Percentiles rank a stretch among this genome's conserved stretches.
phyloP scores from a whole-genome alignment of 139 green algal species.

The Spirogloea muscicola region DNA sequence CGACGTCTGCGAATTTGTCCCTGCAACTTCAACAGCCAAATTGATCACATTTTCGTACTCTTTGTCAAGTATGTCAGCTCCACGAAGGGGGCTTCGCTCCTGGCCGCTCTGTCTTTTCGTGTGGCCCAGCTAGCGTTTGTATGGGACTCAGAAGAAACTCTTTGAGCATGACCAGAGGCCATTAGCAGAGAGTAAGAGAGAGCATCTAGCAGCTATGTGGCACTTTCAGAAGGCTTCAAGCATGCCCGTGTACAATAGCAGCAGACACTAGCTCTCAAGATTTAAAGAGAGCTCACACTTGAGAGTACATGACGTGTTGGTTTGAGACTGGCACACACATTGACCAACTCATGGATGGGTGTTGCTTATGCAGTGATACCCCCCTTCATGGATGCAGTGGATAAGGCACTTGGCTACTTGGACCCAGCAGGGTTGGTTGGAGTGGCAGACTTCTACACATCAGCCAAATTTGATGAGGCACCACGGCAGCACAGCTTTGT shows the following conservation, averaged over 20 bases:
- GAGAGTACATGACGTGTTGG: too few species aligned
- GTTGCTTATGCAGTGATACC: constrained; percentile 83
- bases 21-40: constrained; percentile 59
- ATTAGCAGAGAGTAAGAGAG: not conserved
- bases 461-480: constrained; percentile 76
- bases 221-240: not conserved
- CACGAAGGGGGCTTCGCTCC: not conserved
- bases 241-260: not conserved
- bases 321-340: not conserved
- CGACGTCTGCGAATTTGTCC: constrained; percentile 84
- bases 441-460: constrained; percentile 90
- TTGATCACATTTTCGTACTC: constrained; percentile 99
- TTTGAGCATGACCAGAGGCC: not conserved
- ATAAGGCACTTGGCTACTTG: constrained; percentile 79
- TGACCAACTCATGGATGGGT: not conserved
- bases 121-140: not conserved
- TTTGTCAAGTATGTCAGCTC: constrained; percentile 67
- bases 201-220: not conserved
- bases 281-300: too few species aligned
- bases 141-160: not conserved
- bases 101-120: not conserved
- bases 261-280: not conserved
- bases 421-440: constrained; percentile 73
- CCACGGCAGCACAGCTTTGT: too few species aligned
- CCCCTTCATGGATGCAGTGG: constrained; percentile 87